These are phyloP conservation scores for Chalciporus chontae DNA, from an alignment of 768 basidiomycete genomes.

Conservation along the genomic window DNA sequence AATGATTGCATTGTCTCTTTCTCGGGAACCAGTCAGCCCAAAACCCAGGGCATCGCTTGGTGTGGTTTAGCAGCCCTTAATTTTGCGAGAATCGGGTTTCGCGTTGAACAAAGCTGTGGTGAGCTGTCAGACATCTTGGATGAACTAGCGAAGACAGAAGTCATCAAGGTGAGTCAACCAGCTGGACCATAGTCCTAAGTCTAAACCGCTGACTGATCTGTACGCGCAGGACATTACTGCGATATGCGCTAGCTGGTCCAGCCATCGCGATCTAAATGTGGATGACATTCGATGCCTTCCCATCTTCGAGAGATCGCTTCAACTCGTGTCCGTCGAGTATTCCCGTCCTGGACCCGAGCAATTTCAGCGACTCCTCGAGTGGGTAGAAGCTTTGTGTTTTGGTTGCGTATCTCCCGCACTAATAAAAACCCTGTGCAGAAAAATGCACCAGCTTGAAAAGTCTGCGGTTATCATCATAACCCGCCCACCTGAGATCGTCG, in stretches of 20 bases:
- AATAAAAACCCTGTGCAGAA: conserved; percentile 14
- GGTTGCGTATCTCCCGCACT: neutral
- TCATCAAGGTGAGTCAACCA: conserved; percentile 23
- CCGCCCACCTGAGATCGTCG: conserved; percentile 67
- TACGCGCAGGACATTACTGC: conserved; percentile 47
- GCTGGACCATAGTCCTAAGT: no score
- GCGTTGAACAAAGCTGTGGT: conserved; percentile 12
- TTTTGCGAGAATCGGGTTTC: conserved; percentile 51
- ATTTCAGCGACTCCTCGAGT: conserved; percentile 34
- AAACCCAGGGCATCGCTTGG: conserved; percentile 36
- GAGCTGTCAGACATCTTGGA: conserved; percentile 16
- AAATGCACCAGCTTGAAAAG: conserved; percentile 16
- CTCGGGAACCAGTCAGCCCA: conserved; percentile 55
- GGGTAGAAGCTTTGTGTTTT: conserved; percentile 3
- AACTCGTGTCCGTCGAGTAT: conserved; percentile 33
- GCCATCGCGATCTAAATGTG: conserved; percentile 48
- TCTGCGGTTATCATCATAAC: conserved; percentile 52
- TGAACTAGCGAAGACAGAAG: conserved; percentile 17
- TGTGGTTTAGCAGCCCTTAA: conserved; percentile 69
- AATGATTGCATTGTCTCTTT: conserved; percentile 42
- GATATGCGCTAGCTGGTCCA: conserved; percentile 56
- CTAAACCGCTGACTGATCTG: no score
- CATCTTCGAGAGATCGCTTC: conserved; percentile 44
- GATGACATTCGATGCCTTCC: conserved; percentile 50
- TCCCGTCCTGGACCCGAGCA: conserved; percentile 34